Conservation (phyloP, 2,329 filamentous ascomycete species). For the Colletotrichum tabaci region DNA sequence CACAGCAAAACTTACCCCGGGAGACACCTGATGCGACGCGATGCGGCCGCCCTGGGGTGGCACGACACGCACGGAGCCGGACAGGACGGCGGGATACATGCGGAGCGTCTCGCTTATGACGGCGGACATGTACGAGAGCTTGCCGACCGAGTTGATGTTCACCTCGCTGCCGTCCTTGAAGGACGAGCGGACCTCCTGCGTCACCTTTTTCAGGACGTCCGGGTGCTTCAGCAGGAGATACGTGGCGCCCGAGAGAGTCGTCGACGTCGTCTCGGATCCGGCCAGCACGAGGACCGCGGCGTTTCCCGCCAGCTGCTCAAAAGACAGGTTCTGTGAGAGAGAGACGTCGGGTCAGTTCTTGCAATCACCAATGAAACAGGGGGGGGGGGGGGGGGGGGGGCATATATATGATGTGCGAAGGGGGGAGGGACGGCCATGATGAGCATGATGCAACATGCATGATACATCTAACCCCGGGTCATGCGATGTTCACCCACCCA, state of each 20-base stretch:
- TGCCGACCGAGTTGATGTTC: constrained; percentile 48
- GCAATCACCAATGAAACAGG: too few species aligned
- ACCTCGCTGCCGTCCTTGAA: constrained; percentile 57
- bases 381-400: too few species aligned
- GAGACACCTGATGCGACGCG: constrained; percentile 50
- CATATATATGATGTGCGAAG: too few species aligned
- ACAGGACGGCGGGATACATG: constrained; percentile 48
- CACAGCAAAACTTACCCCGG: constrained; percentile 48
- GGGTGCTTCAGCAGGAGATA: constrained; percentile 56
- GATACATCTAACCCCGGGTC: too few species aligned
- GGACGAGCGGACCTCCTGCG: constrained; percentile 55
- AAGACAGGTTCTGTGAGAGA: not conserved
- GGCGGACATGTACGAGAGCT: constrained; percentile 57
- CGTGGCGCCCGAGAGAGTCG: constrained; percentile 56
- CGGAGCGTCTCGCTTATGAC: constrained; percentile 59
- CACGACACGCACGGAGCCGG: constrained; percentile 46
- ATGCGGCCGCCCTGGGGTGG: constrained; percentile 51
- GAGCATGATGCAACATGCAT: too few species aligned
- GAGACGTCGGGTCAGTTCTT: too few species aligned
- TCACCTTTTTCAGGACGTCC: constrained; percentile 48
- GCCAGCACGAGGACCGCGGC: constrained; percentile 49
- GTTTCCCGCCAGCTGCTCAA: constrained; percentile 39
- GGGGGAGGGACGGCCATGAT: too few species aligned
- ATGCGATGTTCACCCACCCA: constrained; percentile 17
- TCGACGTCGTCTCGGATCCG: constrained; percentile 63